Evolutionary conservation across 305 asterid species (phyloP), one percentile per base, ranked within the genome.

Genomic region (Fraxinus latifolia): DNA sequence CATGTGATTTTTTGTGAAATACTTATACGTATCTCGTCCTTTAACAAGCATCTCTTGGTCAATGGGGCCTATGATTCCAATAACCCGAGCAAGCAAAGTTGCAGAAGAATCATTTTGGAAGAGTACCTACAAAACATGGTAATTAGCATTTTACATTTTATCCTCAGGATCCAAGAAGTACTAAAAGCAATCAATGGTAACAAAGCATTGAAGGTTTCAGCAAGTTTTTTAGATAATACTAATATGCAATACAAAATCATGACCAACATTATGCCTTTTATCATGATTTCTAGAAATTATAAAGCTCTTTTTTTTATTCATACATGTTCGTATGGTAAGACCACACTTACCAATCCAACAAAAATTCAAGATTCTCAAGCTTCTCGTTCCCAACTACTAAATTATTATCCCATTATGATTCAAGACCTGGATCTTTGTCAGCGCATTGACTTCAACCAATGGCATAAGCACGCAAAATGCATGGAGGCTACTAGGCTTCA

Each of bases 21-120:
- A 84, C 72, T 87, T 87, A 58, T 86, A 86, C 0, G 90, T 84
- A 81, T 89, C 92, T 9, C 85, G 85, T 75, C 92, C 92, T 80
- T 87, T 89, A 65, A 87, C 90, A 77, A 89, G 92, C 90, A 89
- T 86, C 19, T 74, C 87, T 80, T 89, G 92, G 60, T 86, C 92
- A 81, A 89, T 83, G 67, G 88, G 82, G 81, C 88, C 88, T 71
- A 89, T 70, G 74, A 89, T 87, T 83, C 92, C 92, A 8, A 87
- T 86, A 77, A 87, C 91, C 25, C 92, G 88, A 81, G 91, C 92
- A 77, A 87, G 90, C 77, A 89, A 86, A 60, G 92, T 87, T 80
- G 92, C 91, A 12, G 88, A 89, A 73, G 91, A 89, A 79, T 89
- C 92, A 53, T 89, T 89, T 80, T 80, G 92, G 82, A 89, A 89